Conservation (phyloP, 805 yeast species). For the Tetrapisispora phaffii region DNA sequence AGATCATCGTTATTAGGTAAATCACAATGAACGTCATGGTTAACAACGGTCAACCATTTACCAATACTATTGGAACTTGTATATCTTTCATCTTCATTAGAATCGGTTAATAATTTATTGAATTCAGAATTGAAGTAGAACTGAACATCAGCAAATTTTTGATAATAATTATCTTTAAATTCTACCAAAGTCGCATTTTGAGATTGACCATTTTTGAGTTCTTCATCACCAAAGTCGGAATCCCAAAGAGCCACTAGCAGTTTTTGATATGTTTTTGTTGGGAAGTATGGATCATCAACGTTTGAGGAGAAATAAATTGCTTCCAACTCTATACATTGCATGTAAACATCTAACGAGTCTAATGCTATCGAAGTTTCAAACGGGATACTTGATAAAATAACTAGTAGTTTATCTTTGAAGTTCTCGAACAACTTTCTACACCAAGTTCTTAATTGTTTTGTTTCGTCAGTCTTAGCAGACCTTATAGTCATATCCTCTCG, state of each 20-base stretch:
- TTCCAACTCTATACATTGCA: constrained; percentile 51
- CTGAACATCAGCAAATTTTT: constrained; percentile 64
- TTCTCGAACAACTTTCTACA: constrained; percentile 46
- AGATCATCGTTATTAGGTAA: constrained; percentile 29
- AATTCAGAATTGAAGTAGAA: constrained; percentile 56
- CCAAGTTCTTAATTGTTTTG: constrained; percentile 46
- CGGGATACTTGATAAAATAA: constrained; percentile 32
- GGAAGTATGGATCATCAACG: constrained; percentile 49
- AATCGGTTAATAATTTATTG: constrained; percentile 19
- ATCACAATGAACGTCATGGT: constrained; percentile 27
- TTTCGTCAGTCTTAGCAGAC: constrained; percentile 5
- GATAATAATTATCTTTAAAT: constrained; percentile 46
- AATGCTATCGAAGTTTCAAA: constrained; percentile 39
- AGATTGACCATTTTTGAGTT: constrained; percentile 35
- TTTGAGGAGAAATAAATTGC: constrained; percentile 42
- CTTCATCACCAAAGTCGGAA: constrained; percentile 22
- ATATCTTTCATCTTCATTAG: constrained; percentile 14
- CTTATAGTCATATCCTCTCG: constrained; percentile 24
- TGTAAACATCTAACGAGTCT: constrained; percentile 45
- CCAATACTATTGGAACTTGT: constrained; percentile 19
- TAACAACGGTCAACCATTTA: constrained; percentile 33
- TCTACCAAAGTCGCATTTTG: constrained; percentile 43
- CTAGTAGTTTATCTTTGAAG: constrained; percentile 39
- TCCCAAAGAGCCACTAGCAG: constrained; percentile 31
- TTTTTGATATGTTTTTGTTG: constrained; percentile 41